Percentiles rank a stretch among this genome's conserved stretches.
These are phyloP conservation scores for Ceratocystis variospora DNA, from an alignment of 2,329 filamentous ascomycete genomes.

Conservation along the genomic window DNA sequence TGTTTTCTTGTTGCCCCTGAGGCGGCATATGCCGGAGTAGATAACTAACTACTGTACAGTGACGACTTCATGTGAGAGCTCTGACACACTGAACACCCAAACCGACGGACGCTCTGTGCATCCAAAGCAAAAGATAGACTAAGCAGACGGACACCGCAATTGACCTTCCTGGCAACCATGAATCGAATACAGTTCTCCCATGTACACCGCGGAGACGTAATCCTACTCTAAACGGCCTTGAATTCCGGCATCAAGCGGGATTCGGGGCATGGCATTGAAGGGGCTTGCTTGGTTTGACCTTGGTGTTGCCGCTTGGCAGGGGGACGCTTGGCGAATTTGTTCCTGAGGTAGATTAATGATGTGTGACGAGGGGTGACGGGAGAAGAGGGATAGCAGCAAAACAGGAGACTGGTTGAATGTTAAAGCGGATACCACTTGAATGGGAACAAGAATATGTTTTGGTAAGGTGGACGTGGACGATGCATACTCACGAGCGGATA, in stretches of 20 bases:
- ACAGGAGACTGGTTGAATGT: conserved; percentile 3
- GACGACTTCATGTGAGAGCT: conserved; percentile 21
- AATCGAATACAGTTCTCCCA: not conserved
- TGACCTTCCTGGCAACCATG: not conserved
- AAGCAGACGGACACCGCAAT: not conserved
- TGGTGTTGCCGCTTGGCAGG: not conserved
- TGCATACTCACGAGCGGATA: not conserved
- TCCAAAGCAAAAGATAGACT: not conserved
- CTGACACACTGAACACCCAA: not conserved
- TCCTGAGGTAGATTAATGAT: too few relatives aligned
- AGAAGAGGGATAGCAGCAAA: not conserved
- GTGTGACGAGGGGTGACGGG: not conserved
- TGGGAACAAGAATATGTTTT: not conserved
- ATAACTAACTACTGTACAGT: conserved; percentile 15
- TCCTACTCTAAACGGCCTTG: not conserved
- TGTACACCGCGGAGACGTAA: not conserved
- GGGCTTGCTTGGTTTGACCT: not conserved
- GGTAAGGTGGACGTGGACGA: not conserved
- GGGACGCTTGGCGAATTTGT: not conserved
- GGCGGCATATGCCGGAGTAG: not conserved
- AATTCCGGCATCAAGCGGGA: too few relatives aligned
- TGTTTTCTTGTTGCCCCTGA: not conserved
- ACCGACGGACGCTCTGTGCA: conserved; percentile 5
- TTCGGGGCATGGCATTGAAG: too few relatives aligned
- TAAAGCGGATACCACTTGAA: conserved; percentile 4